Conservation (phyloP, 148 eudicot genomes). For the Rhododendron vialii region DNA sequence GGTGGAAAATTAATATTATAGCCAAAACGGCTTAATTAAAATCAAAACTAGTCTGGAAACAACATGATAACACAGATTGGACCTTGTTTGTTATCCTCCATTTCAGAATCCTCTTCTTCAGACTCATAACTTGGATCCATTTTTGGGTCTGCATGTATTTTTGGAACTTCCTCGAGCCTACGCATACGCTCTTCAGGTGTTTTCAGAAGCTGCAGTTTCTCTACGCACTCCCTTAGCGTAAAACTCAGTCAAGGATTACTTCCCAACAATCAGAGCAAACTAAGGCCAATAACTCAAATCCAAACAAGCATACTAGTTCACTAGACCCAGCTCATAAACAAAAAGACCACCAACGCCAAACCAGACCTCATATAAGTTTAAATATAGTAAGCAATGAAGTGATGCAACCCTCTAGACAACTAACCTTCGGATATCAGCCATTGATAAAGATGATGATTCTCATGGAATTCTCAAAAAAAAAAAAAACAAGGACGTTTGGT, state of each 20-base stretch:
- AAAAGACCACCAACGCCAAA: not conserved
- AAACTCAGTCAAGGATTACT: slow-evolving; percentile 54
- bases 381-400: not conserved
- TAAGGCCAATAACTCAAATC: not conserved
- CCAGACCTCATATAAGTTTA: not conserved
- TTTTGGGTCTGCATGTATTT: slow-evolving; percentile 87
- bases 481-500: not conserved
- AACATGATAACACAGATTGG: not conserved
- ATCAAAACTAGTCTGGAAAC: not conserved
- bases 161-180: slow-evolving; percentile 82
- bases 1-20: not conserved
- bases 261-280: not conserved
- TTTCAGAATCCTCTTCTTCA: slow-evolving; percentile 71
- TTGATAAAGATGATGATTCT: not conserved
- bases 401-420: not conserved
- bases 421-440: not conserved
- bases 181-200: slow-evolving; percentile 94
- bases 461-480: not conserved
- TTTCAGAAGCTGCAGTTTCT: slow-evolving; percentile 83
- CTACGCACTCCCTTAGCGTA: slow-evolving; percentile 97
- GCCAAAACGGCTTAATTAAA: not conserved
- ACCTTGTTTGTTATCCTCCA: slow-evolving; percentile 64
- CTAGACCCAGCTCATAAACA: not conserved
- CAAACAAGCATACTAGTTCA: not conserved
- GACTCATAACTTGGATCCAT: slow-evolving; percentile 92